Conservation (phyloP, 805 yeast species). For the Clavispora phyllophila region DNA sequence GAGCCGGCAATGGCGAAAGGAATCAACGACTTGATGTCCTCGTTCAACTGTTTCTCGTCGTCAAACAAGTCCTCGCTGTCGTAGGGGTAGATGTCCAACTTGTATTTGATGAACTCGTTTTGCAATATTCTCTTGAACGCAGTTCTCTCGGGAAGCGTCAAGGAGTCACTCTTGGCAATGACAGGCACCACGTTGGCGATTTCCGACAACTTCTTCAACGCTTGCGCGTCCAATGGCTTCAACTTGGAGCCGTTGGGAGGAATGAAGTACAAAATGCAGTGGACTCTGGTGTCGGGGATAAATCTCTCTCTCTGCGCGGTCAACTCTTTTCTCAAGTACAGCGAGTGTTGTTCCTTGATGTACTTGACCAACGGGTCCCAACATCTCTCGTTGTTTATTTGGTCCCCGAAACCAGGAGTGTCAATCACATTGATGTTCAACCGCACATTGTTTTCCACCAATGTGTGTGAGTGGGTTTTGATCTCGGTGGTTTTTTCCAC, state of each 20-base stretch:
- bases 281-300: constrained; percentile 86
- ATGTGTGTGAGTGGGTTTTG: constrained; percentile 59
- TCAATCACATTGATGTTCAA: constrained; percentile 85
- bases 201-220: constrained; percentile 78
- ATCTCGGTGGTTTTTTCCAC: constrained; percentile 85
- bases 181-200: constrained; percentile 92
- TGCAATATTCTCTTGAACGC: constrained; percentile 73
- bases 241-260: constrained; percentile 81
- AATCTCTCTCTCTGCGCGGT: constrained; percentile 87
- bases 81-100: constrained; percentile 79
- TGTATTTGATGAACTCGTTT: constrained; percentile 66
- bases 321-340: constrained; percentile 85
- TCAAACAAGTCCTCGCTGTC: constrained; percentile 64
- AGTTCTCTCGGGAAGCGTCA: constrained; percentile 81
- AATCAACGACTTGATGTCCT: constrained; percentile 64
- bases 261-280: constrained; percentile 85
- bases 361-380: constrained; percentile 96
- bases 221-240: constrained; percentile 74
- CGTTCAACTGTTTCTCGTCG: constrained; percentile 69
- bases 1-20: constrained; percentile 97
- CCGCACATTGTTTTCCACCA: constrained; percentile 82
- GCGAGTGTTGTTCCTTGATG: constrained; percentile 91
- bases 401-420: constrained; percentile 98
- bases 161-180: constrained; percentile 88
- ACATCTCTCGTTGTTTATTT: constrained; percentile 87